Conservation (phyloP, 1,284 basidiomycete species). For the Cutaneotrichosporon sp. region DNA sequence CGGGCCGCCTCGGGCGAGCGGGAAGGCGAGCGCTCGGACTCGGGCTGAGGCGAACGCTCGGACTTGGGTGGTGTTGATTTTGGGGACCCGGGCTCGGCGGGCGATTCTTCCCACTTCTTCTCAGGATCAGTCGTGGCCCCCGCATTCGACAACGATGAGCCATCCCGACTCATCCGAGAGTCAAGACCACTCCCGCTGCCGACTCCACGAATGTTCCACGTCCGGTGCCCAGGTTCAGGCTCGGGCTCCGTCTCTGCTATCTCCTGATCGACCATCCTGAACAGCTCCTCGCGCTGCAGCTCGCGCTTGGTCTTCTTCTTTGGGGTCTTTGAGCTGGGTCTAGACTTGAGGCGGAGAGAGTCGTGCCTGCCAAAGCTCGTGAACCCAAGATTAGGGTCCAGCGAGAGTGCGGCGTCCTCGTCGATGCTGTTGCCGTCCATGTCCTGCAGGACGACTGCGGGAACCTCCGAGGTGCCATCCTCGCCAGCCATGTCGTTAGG, state of each 20-base stretch:
- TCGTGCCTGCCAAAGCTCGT: conserved; percentile 45
- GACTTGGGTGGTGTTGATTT: neutral
- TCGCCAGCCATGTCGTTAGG: neutral
- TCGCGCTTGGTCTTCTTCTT: conserved; percentile 49
- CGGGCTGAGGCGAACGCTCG: neutral
- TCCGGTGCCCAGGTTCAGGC: conserved; percentile 1
- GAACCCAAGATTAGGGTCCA: conserved; percentile 25
- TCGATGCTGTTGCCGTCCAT: conserved; percentile 6
- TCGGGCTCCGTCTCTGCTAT: conserved; percentile 27
- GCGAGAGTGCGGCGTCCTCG: neutral
- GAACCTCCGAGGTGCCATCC: neutral
- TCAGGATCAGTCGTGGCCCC: neutral
- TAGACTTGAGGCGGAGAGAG: conserved; percentile 25
- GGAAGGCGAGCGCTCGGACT: neutral
- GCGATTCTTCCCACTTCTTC: conserved; percentile 2
- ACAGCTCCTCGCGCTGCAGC: conserved; percentile 48
- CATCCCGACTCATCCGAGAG: neutral
- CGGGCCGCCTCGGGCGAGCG: conserved; percentile 2
- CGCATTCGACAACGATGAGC: neutral
- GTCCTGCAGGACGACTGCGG: conserved; percentile 2
- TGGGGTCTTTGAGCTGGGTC: conserved; percentile 8
- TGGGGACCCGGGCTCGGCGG: neutral
- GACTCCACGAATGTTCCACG: conserved; percentile 33
- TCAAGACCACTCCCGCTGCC: conserved; percentile 22
- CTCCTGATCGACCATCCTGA: conserved; percentile 48